Percentiles rank a stretch among this genome's conserved stretches.
These are phyloP conservation scores for Athelia sp. DNA, from an alignment of 1,284 basidiomycete genomes.

Conservation along the genomic window DNA sequence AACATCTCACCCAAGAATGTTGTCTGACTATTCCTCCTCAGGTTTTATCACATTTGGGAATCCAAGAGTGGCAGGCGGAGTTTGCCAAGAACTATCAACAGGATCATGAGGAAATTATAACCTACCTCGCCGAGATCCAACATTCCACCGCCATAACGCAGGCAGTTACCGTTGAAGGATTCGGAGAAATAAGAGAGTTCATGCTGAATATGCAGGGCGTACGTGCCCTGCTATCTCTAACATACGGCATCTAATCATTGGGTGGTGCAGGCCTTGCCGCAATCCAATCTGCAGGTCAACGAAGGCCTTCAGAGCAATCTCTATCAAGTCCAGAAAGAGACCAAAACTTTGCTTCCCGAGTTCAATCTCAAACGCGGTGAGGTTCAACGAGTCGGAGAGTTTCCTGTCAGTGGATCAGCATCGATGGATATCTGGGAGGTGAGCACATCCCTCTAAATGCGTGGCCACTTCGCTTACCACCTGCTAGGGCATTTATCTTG, in stretches of 20 bases:
- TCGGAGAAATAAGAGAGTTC: slow-evolving; percentile 14
- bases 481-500: slow-evolving; percentile 40
- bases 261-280: slow-evolving; percentile 26
- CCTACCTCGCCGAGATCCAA: slow-evolving; percentile 37
- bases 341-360: slow-evolving; percentile 40
- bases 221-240: not conserved
- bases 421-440: slow-evolving; percentile 46
- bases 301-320: slow-evolving; percentile 41
- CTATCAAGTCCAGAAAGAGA: slow-evolving; percentile 39
- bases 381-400: slow-evolving; percentile 39
- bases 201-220: slow-evolving; percentile 45
- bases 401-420: slow-evolving; percentile 43
- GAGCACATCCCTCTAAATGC: not conserved
- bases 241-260: not conserved
- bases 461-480: not conserved
- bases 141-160: slow-evolving; percentile 32
- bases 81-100: slow-evolving; percentile 28
- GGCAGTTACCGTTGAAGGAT: slow-evolving; percentile 11
- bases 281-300: slow-evolving; percentile 29
- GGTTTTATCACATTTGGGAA: slow-evolving; percentile 39
- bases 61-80: slow-evolving; percentile 41
- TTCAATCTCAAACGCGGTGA: slow-evolving; percentile 45
- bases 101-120: slow-evolving; percentile 38
- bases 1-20: not conserved
- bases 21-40: slow-evolving; percentile 13